A percentile compares a stretch with the other conserved stretches of the same genome.
Evolutionary conservation across 495 filamentous ascomycete genomes (phyloP).

Genomic region (Ramalina intermedia): DNA sequence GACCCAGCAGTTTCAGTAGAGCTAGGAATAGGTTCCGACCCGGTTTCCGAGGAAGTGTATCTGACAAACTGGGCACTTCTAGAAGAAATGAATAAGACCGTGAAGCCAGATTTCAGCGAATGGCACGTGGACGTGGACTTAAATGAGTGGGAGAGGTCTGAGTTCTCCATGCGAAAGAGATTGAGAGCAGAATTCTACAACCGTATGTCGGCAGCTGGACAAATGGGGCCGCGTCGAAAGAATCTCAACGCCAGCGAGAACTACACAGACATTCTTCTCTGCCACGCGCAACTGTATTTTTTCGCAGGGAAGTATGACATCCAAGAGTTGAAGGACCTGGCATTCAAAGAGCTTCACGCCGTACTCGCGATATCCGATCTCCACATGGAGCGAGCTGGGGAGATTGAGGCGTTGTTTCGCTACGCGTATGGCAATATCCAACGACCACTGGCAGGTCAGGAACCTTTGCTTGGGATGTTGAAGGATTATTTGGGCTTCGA

Average conservation of each 20-base stretch:
- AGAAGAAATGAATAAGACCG: background rate
- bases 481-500: conserved; percentile 18
- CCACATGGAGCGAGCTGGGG: conserved; percentile 9
- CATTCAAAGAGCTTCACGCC: conserved; percentile 19
- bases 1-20: background rate
- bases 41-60: too few species aligned
- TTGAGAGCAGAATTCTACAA: background rate
- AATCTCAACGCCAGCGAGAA: conserved; percentile 16
- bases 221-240: background rate
- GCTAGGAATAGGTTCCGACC: background rate
- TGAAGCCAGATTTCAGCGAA: too few species aligned
- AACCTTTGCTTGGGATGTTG: conserved; percentile 17
- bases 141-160: too few species aligned
- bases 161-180: background rate
- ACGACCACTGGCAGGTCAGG: background rate
- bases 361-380: conserved; percentile 22
- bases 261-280: conserved; percentile 24
- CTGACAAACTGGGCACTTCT: too few species aligned
- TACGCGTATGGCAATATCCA: conserved; percentile 20
- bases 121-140: too few species aligned
- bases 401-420: conserved; percentile 22
- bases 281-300: conserved; percentile 23
- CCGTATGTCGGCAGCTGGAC: background rate
- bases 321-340: conserved; percentile 14
- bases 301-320: conserved; percentile 25